Evolutionary conservation across 2,329 filamentous ascomycete species (phyloP), one percentile per base, ranked within the genome.

Genomic region (Fonsecaea pugnacius): DNA sequence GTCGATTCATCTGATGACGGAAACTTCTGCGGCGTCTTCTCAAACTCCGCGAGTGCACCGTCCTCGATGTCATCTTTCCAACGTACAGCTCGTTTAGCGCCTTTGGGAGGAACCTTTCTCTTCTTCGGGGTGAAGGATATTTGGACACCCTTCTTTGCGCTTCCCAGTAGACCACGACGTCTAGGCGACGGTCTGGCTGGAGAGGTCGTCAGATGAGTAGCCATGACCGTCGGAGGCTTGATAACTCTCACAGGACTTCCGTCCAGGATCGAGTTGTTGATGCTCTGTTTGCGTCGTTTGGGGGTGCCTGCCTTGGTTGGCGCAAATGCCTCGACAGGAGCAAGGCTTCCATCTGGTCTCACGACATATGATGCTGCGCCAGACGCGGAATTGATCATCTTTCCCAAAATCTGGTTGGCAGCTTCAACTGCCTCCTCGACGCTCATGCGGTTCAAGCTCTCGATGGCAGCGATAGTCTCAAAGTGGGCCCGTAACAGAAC

Each of bases 41-140:
- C 91, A 74, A 94, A 97, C 74, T 98, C 95, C 10, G 91, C 92
- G 62, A 98, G 80, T 0, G 89, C 88, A 27, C 92, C 93, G 58
- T 94, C 87, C 73, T 96, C 90, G 1, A 89, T 91, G 72, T 98
- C 95, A 72, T 96, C 92, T 64, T 91, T 88, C 95, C 95, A 99
- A 69, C 94, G 87, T 5, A 99, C 94, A 52, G 85, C 89, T 65
- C 93, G 86, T 77, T 92, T 92, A 61, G 80, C 75, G 10, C 62
- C 67, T 70, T 85, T 85, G 40, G 77, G 76, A 0, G 88, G 85
- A 9, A 85, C 83, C 76, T 89, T 89, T 78, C 91, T 88, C 78
- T 91, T 96, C 67, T 89, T 88, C 0, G 92, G 92, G 1, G 92
- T 92, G 73, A 96, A 96, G 33, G 87, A 85, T 10, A 70, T 51